Base-by-base conservation (phyloP, 352 stramenopile genomes). In the Lagenidium sp. region DNA sequence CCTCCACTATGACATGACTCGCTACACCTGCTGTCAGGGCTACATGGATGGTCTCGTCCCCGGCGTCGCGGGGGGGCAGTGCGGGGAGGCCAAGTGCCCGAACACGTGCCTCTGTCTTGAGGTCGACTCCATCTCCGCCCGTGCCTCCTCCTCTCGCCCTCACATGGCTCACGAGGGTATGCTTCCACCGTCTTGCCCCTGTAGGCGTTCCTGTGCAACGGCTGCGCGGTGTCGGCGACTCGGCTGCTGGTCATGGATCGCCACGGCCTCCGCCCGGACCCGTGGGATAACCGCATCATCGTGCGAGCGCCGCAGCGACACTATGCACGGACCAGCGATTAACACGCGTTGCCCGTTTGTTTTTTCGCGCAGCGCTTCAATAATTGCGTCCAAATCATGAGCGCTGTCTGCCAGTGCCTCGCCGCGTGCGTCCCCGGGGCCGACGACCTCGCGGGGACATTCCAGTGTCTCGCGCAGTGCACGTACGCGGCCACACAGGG, bases 271-370 rank as follows among this genome's bases (percentile, higher is more conserved):
- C 86, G 82, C 13, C 72, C 94, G 6, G 91, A 98, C 54, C 68
- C 91, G 45, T 96, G 94, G 74, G 91, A 98, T 65, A 95, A 97
- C 40, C 70, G 83, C 36, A 84, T 97, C 42, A 97, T 98, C 47
- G 75, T 85, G 72, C 20, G 23, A 22, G 6, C 2, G 36, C 35
- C 23, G 36, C 30, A 42, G 19, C 12, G 19, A 42, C 6, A 26
- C 21, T 6, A 12, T 11, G 11, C 15, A 42, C 20, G 6, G 36
- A 42, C 36, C 6, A 29, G 6, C 21, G 29, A 13, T 24, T 6
- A 21, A 5, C n/a, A n/a, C 13, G 11, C 2, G 15, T 15, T 41
- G 22, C 13, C 16, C 34, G 20, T 30, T 5, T 49, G 19, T 43
- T n/a, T 41, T 18, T 40, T 36, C 21, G 10, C 4, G 15, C 47